Conservation (phyloP, 1,284 basidiomycete genomes). For the Apiotrichum veenhuisii region DNA sequence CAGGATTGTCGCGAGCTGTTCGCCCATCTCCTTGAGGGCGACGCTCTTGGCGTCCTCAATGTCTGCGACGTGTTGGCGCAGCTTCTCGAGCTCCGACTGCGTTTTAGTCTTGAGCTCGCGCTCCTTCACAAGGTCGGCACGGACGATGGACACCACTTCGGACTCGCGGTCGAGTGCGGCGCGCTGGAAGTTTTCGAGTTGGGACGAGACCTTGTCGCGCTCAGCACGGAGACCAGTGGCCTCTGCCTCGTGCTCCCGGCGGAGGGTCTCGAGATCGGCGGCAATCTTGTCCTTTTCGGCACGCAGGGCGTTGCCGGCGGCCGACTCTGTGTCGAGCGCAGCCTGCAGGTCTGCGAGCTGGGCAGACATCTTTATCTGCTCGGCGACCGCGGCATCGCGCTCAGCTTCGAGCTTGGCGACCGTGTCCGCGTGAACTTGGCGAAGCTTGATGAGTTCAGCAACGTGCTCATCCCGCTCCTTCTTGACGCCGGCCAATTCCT, state of each 20-base stretch:
- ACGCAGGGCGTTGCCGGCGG: conserved; percentile 19
- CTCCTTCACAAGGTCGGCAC: conserved; percentile 20
- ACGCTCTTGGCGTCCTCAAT: neutral
- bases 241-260: conserved; percentile 15
- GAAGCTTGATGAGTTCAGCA: conserved; percentile 10
- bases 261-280: conserved; percentile 3
- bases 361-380: neutral
- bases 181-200: conserved; percentile 31
- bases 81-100: neutral
- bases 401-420: neutral
- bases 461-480: conserved; percentile 5
- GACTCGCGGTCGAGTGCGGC: conserved; percentile 29
- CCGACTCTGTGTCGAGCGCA: conserved; percentile 26
- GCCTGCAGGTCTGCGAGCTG: conserved; percentile 6
- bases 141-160: conserved; percentile 23
- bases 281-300: conserved; percentile 9
- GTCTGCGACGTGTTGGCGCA: neutral
- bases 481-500: conserved; percentile 7
- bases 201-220: conserved; percentile 16
- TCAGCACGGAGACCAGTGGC: neutral
- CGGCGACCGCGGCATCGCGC: neutral
- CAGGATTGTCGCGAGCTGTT: neutral
- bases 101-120: neutral
- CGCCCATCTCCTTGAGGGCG: neutral
- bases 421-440: neutral